Evolutionary conservation across 371 early-diverging fungal species (phyloP), one percentile per base, ranked within the genome.

Genomic region (Lichtheimia corymbifera): DNA sequence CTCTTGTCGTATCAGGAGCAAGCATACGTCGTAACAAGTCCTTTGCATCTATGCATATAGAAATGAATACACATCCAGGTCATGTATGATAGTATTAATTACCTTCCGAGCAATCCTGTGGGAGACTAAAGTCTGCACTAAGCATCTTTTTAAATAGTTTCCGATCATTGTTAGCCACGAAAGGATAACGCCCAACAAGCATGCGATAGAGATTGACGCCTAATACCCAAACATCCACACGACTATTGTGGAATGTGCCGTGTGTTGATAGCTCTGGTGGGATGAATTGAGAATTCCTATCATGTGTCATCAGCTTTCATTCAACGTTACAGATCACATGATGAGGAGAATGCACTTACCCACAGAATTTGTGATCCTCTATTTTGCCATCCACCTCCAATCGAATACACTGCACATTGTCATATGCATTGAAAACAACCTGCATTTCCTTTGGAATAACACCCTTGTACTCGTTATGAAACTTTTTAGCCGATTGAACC

Each of bases 121-220:
- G 74, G 6, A 79, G 63, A 11, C 58, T 53, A 44, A 72, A 76
- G 58, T 73, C 70, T 14, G 58, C 66, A 50, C 67, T 59, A 27
- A 69, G 15, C 81, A 81, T 81, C 47, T 71, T 74, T 24, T 56
- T 63, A 55, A 77, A 66, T 4, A 74, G 11, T 15, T 67, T 62
- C 17, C 63, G 43, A 61, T 81, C 76, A 25, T 65, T 61, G 3
- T 51, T 20, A 11, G 67, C 60, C 24, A 50, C 43, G 59, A 81
- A 81, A 9, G 81, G 81, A 53, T 67, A 74, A 50, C 54, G 59
- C 7, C 78, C 78, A 11, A 70, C 64, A 12, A 81, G 53, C 74
- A 77, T 74, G 9, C 69, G 64, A 62, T 72, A 81, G 0, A 78
- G 59, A 12, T 68, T 71, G n/a, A 81, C 65, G 3, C 81, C 81